Conservation (phyloP, 768 basidiomycete species). For the Tulasnella sp. region DNA sequence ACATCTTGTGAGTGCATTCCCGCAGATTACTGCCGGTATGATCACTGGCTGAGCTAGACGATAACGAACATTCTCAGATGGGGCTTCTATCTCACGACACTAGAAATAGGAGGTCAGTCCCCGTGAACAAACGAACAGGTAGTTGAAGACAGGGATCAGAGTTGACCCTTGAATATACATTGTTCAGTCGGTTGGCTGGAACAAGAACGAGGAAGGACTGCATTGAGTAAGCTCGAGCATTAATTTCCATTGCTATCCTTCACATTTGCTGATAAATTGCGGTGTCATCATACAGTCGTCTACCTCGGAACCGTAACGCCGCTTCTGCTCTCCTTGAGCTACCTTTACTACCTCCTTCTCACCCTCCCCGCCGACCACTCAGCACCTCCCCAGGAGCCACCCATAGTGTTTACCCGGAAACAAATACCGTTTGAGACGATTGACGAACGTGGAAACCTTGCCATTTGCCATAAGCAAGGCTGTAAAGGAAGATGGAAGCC, state of each 20-base stretch:
- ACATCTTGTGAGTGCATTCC: background rate
- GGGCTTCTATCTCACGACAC: background rate
- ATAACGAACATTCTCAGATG: background rate
- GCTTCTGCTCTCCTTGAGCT: background rate
- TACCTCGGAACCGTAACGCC: background rate
- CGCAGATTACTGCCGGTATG: background rate
- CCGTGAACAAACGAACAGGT: background rate
- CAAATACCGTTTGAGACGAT: background rate
- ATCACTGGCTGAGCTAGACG: background rate
- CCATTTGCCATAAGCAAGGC: background rate
- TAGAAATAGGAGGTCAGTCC: background rate
- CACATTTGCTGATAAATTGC: no score
- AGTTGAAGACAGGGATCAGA: background rate
- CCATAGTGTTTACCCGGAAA: background rate
- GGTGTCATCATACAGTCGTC: background rate
- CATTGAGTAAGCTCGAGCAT: background rate
- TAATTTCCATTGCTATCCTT: background rate
- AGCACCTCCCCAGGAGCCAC: background rate
- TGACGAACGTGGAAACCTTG: background rate
- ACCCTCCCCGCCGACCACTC: background rate
- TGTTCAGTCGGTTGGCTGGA: background rate
- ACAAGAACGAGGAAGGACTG: background rate
- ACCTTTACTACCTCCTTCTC: background rate
- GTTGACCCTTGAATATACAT: background rate
- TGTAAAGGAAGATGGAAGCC: constrained; percentile 14